phyloP scores from a whole-genome alignment of 768 basidiomycete species.

The Boletus huronensis region DNA sequence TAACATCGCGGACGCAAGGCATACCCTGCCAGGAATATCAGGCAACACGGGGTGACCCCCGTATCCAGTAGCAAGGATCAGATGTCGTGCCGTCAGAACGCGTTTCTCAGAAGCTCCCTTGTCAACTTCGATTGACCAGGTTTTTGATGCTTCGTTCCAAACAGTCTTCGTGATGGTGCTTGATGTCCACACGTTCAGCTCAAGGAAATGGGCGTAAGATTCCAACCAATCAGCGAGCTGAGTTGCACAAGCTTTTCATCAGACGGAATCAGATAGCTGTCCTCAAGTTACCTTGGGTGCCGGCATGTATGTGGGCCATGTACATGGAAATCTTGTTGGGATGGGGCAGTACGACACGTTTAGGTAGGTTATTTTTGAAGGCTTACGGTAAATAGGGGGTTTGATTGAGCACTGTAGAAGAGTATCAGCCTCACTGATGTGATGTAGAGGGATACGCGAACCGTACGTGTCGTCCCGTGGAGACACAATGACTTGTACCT shows the following conservation, averaged over 20 bases:
- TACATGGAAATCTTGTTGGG: conserved; percentile 43
- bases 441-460: background rate
- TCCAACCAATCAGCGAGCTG: conserved; percentile 60
- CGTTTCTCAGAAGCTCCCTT: conserved; percentile 29
- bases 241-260: background rate
- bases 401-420: conserved; percentile 41
- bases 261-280: background rate
- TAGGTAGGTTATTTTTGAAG: background rate
- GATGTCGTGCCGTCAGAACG: conserved; percentile 39
- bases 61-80: conserved; percentile 52
- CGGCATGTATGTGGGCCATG: conserved; percentile 47
- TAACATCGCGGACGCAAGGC: background rate
- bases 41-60: conserved; percentile 42
- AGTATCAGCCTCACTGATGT: background rate
- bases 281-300: conserved; percentile 38
- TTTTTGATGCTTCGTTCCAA: conserved; percentile 35
- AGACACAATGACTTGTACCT: conserved; percentile 37
- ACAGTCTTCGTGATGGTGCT: conserved; percentile 33
- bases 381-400: conserved; percentile 47
- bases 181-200: conserved; percentile 58
- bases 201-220: conserved; percentile 50
- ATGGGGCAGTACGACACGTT: background rate
- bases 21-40: conserved; percentile 21
- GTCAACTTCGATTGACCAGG: conserved; percentile 40
- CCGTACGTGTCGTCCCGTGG: conserved; percentile 45